Conservation (phyloP, 2,329 filamentous ascomycete genomes). For the Aspergillus sp. region DNA sequence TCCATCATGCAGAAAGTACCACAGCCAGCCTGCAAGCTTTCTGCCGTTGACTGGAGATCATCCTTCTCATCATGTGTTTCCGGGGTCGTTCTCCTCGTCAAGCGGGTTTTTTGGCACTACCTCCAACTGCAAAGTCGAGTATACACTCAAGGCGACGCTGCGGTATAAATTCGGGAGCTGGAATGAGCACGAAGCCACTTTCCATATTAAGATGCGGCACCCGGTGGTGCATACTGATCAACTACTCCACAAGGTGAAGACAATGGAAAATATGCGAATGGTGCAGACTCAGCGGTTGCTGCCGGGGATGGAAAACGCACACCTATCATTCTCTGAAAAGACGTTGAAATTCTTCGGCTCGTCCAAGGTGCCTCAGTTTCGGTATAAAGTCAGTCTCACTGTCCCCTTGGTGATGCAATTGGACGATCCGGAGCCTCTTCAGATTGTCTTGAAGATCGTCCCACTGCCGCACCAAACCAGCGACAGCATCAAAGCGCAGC, state of each 20-base stretch:
- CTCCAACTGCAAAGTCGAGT: slow-evolving; percentile 31
- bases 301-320: slow-evolving; percentile 23
- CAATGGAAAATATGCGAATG: background rate
- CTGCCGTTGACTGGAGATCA: slow-evolving; percentile 4
- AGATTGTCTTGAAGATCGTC: slow-evolving; percentile 7
- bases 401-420: slow-evolving; percentile 22
- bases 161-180: slow-evolving; percentile 1
- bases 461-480: slow-evolving; percentile 4
- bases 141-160: slow-evolving; percentile 28
- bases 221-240: background rate
- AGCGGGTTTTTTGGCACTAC: background rate
- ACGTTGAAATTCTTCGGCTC: slow-evolving; percentile 27
- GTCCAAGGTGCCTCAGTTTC: slow-evolving; percentile 28
- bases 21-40: slow-evolving; percentile 7
- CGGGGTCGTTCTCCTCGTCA: slow-evolving; percentile 9
- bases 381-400: slow-evolving; percentile 19
- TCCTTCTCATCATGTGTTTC: slow-evolving; percentile 3
- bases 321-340: slow-evolving; percentile 30
- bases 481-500: slow-evolving; percentile 6
- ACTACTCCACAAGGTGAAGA: background rate
- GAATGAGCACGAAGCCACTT: slow-evolving; percentile 3
- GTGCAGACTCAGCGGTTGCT: slow-evolving; percentile 24
- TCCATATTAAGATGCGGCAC: slow-evolving; percentile 10
- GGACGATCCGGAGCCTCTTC: slow-evolving; percentile 7
- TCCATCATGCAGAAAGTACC: background rate